Conservation (phyloP, 257 asterid species). For the Solanum commersonii region DNA sequence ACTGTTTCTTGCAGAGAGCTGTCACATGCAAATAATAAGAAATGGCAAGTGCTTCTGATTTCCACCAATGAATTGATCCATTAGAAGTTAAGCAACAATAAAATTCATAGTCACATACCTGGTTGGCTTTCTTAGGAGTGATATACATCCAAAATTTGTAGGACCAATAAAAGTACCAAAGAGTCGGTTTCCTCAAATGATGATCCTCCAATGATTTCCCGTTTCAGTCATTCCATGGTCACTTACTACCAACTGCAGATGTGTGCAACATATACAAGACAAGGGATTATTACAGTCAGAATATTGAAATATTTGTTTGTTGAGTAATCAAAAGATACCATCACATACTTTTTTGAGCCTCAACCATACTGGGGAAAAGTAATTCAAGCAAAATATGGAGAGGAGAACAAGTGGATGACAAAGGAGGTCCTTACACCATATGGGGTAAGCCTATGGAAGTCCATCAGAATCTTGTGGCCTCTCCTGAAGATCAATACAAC, state of each 20-base stretch:
- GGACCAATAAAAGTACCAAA: slow-evolving; percentile 62
- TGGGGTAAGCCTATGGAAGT: too few relatives aligned
- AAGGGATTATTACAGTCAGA: neutral
- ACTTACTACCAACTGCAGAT: slow-evolving; percentile 60
- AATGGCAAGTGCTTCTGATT: neutral
- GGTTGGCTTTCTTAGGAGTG: slow-evolving; percentile 34
- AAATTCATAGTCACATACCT: slow-evolving; percentile 27
- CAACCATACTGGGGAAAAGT: too few relatives aligned
- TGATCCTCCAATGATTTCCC: slow-evolving; percentile 84
- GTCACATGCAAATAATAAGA: neutral
- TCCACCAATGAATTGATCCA: neutral
- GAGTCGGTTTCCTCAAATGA: slow-evolving; percentile 81
- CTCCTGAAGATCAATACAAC: too few relatives aligned
- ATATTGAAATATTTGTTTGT: neutral
- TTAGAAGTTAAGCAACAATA: neutral
- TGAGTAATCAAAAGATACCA: neutral
- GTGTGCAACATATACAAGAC: slow-evolving; percentile 6
- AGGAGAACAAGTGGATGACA: too few relatives aligned
- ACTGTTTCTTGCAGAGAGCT: neutral
- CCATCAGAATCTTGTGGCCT: too few relatives aligned
- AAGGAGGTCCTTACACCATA: too few relatives aligned
- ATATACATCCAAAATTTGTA: slow-evolving; percentile 9
- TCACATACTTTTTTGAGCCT: neutral
- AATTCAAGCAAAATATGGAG: too few relatives aligned
- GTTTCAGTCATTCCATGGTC: slow-evolving; percentile 90